phyloP scores from a whole-genome alignment of 75 land plant species.

The Cunninghamia lanceolata region DNA sequence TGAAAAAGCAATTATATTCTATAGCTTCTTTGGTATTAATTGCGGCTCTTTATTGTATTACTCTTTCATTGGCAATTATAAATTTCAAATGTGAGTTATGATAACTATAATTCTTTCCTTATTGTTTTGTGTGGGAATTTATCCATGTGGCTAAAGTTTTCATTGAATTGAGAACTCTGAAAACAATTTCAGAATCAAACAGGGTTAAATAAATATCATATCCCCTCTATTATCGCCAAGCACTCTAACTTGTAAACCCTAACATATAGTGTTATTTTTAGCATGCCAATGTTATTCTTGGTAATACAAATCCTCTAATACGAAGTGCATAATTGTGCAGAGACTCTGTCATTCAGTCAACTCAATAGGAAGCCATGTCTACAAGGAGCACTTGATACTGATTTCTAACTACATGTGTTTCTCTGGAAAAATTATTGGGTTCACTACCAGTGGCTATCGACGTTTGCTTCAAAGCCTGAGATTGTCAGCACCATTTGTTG shows the following conservation, averaged over 20 bases:
- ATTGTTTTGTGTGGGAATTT: neutral
- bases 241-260: neutral
- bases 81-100: neutral
- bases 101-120: neutral
- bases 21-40: neutral
- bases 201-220: neutral
- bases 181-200: too few species aligned
- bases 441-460: slow-evolving; percentile 65
- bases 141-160: neutral
- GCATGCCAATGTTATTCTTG: neutral
- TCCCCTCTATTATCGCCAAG: neutral
- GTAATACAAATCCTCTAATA: neutral
- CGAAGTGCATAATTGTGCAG: slow-evolving; percentile 29
- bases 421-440: slow-evolving; percentile 75
- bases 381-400: slow-evolving; percentile 61
- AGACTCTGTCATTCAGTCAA: slow-evolving; percentile 52
- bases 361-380: slow-evolving; percentile 58
- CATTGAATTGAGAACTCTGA: too few species aligned
- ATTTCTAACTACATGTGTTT: slow-evolving; percentile 72
- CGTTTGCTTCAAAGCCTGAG: slow-evolving; percentile 47
- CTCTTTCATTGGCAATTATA: neutral
- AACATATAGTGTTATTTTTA: neutral
- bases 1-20: neutral
- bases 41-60: neutral
- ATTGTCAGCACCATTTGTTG: slow-evolving; percentile 76